Evolutionary conservation across 192 early-diverging fungal species (phyloP), one percentile per base, ranked within the genome.

Genomic region (Podila horticola): DNA sequence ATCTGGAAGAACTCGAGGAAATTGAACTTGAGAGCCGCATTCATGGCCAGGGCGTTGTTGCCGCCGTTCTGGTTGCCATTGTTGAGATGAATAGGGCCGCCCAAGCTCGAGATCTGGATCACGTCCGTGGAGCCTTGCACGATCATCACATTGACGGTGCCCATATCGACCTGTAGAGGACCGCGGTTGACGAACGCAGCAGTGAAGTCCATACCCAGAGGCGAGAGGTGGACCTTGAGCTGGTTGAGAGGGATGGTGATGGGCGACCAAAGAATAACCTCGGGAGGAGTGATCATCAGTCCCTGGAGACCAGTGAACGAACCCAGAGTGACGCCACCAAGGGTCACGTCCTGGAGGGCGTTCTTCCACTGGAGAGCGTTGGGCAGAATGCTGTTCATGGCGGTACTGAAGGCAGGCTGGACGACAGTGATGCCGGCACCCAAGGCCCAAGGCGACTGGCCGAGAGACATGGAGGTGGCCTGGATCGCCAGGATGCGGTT

Each of bases 1-100:
- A 76, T 70, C 13, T 62, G 36, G 24, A 64, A 60, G 62, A 70
- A 66, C 68, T 76, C 49, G 24, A 69, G 34, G 63, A 76, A 66
- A 48, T 51, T 76, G 74, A 70, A 76, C 24, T 70, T 69, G n/a
- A 76, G 22, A 9, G 74, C 45, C 0, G 67, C 67, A n/a, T 70
- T 76, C 67, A 76, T 50, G 3, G 62, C 11, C 26, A 76, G 22
- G 5, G 30, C 9, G 31, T 70, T 71, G 22, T 61, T 64, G 15
- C 74, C 62, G 29, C 57, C 38, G 38, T 31, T 58, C 67, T 75
- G 74, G 19, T 52, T 52, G 30, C 26, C 50, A 30, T 75, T 69
- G 62, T 69, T 69, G 26, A 75, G 6, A 7, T 75, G 67, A 51
- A 75, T 69, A 17, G 74, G 52, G 0, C 66, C 74, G 1, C 67